Conservation (phyloP, 2,329 filamentous ascomycete species). For the Fusarium abutilonis region DNA sequence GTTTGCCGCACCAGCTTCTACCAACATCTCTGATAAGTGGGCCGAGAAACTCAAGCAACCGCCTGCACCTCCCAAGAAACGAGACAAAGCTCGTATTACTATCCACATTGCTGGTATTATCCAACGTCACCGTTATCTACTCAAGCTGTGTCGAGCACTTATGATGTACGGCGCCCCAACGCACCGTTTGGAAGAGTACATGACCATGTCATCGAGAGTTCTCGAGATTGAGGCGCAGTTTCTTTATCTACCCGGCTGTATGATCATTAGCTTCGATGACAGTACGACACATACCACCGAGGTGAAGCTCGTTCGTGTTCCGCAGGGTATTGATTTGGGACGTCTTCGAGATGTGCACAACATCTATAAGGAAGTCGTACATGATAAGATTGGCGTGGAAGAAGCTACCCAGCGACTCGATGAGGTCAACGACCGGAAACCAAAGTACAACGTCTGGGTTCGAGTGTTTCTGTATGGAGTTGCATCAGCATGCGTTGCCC, state of each 20-base stretch:
- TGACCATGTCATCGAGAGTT: conserved; percentile 89
- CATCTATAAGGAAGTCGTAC: conserved; percentile 84
- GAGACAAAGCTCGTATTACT: conserved; percentile 58
- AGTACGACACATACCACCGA: conserved; percentile 78
- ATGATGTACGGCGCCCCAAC: conserved; percentile 94
- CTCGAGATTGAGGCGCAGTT: conserved; percentile 91
- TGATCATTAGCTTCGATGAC: conserved; percentile 93
- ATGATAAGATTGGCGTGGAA: conserved; percentile 77
- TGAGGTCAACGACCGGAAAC: conserved; percentile 58
- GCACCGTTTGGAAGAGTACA: conserved; percentile 89
- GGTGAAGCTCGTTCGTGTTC: conserved; percentile 76
- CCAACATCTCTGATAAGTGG: conserved; percentile 57
- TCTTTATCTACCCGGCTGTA: conserved; percentile 88
- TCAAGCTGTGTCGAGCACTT: conserved; percentile 83
- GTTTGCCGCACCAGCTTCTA: conserved; percentile 59
- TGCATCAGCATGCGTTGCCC: conserved; percentile 78
- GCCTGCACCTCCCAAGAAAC: conserved; percentile 51
- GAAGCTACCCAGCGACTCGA: conserved; percentile 73
- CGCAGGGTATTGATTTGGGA: conserved; percentile 77
- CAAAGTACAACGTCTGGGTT: conserved; percentile 62
- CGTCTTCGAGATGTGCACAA: conserved; percentile 78
- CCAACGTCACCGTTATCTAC: conserved; percentile 81
- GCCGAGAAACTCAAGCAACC: conserved; percentile 56
- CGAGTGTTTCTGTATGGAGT: conserved; percentile 76
- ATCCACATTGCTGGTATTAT: conserved; percentile 74